A percentile compares a stretch with the other conserved stretches of the same genome.
phyloP scores from a whole-genome alignment of 2,329 filamentous ascomycete genomes.

The Emydomyces testavorans region DNA sequence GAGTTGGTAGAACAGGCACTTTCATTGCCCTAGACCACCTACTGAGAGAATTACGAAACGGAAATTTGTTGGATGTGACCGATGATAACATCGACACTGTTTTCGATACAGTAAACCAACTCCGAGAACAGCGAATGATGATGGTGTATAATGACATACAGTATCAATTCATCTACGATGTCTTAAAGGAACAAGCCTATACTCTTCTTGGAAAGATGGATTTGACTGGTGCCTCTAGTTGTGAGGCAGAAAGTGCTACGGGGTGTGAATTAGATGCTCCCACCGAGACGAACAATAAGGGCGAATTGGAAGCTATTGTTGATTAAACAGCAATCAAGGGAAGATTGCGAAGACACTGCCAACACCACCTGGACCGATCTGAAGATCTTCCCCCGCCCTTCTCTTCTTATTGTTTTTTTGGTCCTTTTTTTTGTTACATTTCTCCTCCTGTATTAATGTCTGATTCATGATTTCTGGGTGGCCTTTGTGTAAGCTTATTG shows the following conservation, averaged over 20 bases:
- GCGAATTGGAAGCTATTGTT: constrained; percentile 25
- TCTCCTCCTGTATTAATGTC: constrained; percentile 6
- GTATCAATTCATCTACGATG: constrained; percentile 78
- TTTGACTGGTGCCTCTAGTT: background rate
- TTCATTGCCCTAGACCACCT: constrained; percentile 96
- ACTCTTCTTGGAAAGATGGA: background rate
- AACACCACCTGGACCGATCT: background rate
- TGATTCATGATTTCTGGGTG: constrained; percentile 5
- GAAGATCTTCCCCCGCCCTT: background rate
- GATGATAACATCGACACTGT: constrained; percentile 54
- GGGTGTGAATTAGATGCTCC: constrained; percentile 25
- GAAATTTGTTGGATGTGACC: constrained; percentile 46
- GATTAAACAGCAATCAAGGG: background rate
- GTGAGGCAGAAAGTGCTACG: constrained; percentile 24
- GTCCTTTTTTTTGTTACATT: background rate
- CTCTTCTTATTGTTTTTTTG: background rate
- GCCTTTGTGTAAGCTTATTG: constrained; percentile 4
- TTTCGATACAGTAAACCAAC: constrained; percentile 62
- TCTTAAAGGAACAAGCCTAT: constrained; percentile 51
- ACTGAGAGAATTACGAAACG: constrained; percentile 65
- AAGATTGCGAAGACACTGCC: background rate
- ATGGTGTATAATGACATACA: constrained; percentile 92
- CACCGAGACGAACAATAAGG: constrained; percentile 26
- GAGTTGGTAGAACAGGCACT: constrained; percentile 85
- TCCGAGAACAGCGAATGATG: constrained; percentile 78